phyloP scores from a whole-genome alignment of 805 yeast species.

The Candida andamanensis region DNA sequence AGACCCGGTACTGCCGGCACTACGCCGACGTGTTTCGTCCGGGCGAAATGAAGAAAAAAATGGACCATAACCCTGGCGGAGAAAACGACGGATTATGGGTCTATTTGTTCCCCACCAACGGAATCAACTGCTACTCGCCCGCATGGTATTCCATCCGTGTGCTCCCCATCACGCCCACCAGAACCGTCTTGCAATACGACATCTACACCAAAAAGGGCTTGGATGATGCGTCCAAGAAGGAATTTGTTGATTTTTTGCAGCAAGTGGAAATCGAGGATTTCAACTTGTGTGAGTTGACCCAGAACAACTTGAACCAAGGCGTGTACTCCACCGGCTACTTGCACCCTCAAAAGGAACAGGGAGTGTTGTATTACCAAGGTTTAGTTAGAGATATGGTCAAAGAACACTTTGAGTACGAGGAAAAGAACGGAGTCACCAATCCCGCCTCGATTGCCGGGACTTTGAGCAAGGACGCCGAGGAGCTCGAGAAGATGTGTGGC shows the following conservation, averaged over 20 bases:
- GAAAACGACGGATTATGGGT: constrained; percentile 60
- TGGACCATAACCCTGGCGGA: constrained; percentile 53
- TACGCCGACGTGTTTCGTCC: constrained; percentile 45
- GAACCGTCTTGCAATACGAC: constrained; percentile 56
- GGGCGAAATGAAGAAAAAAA: constrained; percentile 6
- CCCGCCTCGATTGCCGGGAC: constrained; percentile 46
- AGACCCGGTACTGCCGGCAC: constrained; percentile 55
- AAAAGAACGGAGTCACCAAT: constrained; percentile 42
- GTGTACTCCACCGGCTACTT: constrained; percentile 53
- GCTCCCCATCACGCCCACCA: constrained; percentile 48
- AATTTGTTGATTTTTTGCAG: constrained; percentile 59
- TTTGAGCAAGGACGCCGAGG: constrained; percentile 39
- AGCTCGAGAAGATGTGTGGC: too few relatives aligned
- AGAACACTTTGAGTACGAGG: constrained; percentile 45
- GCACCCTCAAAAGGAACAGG: constrained; percentile 55
- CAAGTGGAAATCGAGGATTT: constrained; percentile 51
- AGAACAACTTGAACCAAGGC: constrained; percentile 58
- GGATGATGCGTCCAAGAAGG: constrained; percentile 47
- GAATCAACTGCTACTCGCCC: constrained; percentile 60
- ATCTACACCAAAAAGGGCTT: constrained; percentile 58
- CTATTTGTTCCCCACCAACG: constrained; percentile 55
- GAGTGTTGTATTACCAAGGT: constrained; percentile 54
- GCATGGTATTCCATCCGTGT: constrained; percentile 64
- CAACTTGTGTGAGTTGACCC: constrained; percentile 55
- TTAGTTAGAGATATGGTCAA: constrained; percentile 55